Evolutionary conservation across 148 eudicot species (phyloP).

Genomic region (Nepenthes gracilis): DNA sequence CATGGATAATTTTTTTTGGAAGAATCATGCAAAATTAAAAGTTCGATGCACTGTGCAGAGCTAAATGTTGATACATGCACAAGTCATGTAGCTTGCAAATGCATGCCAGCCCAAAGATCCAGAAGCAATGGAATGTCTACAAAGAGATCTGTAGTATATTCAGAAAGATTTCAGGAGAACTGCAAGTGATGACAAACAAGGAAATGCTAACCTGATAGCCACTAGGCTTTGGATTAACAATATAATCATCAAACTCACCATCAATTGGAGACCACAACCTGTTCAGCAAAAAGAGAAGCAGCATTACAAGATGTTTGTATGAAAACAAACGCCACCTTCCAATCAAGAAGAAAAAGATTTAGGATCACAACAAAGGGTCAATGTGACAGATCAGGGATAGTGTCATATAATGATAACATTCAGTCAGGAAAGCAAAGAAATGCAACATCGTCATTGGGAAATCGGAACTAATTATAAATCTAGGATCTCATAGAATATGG

Average conservation of each 20-base stretch:
- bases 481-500: too few species aligned
- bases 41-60: too few species aligned
- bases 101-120: background rate
- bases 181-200: background rate
- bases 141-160: background rate
- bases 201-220: slow-evolving; percentile 76
- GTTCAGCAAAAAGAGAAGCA: slow-evolving; percentile 13
- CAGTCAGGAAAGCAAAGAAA: too few species aligned
- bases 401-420: too few species aligned
- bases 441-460: too few species aligned
- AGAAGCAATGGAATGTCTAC: background rate
- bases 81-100: background rate
- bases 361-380: too few species aligned
- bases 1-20: too few species aligned
- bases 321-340: background rate
- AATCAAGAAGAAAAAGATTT: too few species aligned
- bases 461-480: too few species aligned
- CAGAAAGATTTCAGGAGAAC: background rate
- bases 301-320: background rate
- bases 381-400: too few species aligned
- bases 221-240: slow-evolving; percentile 91
- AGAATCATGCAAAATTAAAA: too few species aligned
- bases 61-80: background rate
- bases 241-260: slow-evolving; percentile 94
- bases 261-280: slow-evolving; percentile 93